These are phyloP conservation scores for Simplicillium sp. DNA, from an alignment of 2,329 filamentous ascomycete species.

Conservation along the genomic window DNA sequence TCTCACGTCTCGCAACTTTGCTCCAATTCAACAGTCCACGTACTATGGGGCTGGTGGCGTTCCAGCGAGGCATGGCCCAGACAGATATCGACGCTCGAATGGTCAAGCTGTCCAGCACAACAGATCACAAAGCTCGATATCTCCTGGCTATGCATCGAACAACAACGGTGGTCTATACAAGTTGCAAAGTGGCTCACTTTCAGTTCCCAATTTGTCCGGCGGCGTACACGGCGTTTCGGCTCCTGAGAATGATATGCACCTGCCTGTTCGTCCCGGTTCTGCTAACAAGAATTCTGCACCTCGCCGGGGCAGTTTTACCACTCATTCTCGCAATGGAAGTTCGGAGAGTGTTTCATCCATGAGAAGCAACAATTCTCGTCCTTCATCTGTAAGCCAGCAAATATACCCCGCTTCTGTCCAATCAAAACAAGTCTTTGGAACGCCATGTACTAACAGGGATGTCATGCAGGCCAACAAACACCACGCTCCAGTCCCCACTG, in stretches of 20 bases:
- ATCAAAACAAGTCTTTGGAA: slow-evolving; percentile 27
- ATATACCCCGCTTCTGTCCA: slow-evolving; percentile 24
- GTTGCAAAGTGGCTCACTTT: slow-evolving; percentile 19
- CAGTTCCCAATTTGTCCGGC: slow-evolving; percentile 37
- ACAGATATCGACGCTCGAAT: slow-evolving; percentile 68
- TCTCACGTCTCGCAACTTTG: slow-evolving; percentile 31
- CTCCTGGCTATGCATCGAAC: slow-evolving; percentile 17
- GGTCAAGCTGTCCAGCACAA: slow-evolving; percentile 29
- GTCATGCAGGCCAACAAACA: slow-evolving; percentile 49
- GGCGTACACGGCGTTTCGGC: slow-evolving; percentile 38
- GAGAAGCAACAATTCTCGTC: slow-evolving; percentile 49
- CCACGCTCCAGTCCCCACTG: slow-evolving; percentile 41
- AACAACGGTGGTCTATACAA: slow-evolving; percentile 16
- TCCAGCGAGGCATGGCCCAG: slow-evolving; percentile 46
- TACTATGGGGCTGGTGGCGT: slow-evolving; percentile 29
- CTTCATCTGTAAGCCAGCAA: slow-evolving; percentile 50
- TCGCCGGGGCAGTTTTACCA: slow-evolving; percentile 16
- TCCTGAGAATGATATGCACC: slow-evolving; percentile 59
- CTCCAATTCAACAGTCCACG: slow-evolving; percentile 29
- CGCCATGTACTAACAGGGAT: slow-evolving; percentile 37
- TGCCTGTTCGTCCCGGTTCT: slow-evolving; percentile 4
- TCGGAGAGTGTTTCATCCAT: slow-evolving; percentile 55
- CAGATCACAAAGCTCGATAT: slow-evolving; percentile 21
- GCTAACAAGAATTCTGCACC: slow-evolving; percentile 31
- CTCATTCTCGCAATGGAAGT: slow-evolving; percentile 42